Conservation (phyloP, 169 alveolate genomes). For the Plasmodium yoelii region DNA sequence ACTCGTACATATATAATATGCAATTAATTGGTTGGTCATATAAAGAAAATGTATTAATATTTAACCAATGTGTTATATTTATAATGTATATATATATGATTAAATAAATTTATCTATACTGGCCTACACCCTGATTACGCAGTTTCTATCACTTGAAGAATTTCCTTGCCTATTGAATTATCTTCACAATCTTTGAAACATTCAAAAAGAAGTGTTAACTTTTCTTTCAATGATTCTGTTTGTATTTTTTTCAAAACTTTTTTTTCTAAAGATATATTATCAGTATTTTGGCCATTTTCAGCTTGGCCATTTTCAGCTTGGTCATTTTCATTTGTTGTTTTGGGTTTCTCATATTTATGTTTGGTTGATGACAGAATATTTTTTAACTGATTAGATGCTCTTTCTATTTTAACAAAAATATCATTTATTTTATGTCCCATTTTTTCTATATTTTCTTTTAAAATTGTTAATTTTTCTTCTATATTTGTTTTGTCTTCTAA, state of each 20-base stretch:
- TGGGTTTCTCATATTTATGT: background rate
- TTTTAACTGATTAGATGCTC: constrained; percentile 54
- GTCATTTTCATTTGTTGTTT: background rate
- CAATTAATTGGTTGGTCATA: too few relatives aligned
- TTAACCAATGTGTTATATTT: too few relatives aligned
- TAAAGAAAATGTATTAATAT: too few relatives aligned
- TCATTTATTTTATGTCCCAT: constrained; percentile 40
- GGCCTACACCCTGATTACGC: background rate
- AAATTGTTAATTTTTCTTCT: constrained; percentile 29
- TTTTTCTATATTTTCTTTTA: constrained; percentile 38
- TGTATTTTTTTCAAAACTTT: constrained; percentile 60
- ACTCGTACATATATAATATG: too few relatives aligned
- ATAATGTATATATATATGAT: too few relatives aligned
- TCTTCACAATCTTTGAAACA: constrained; percentile 36
- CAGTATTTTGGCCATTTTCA: background rate
- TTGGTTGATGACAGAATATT: background rate
- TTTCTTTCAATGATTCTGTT: constrained; percentile 72
- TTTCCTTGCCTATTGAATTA: constrained; percentile 33
- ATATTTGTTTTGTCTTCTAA: constrained; percentile 13
- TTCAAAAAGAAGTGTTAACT: constrained; percentile 43
- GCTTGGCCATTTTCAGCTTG: background rate
- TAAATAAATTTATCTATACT: too few relatives aligned
- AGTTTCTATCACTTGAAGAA: constrained; percentile 31
- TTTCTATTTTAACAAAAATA: constrained; percentile 49
- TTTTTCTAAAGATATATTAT: constrained; percentile 56